phyloP scores from a whole-genome alignment of 2,329 filamentous ascomycete species.

The Cercospora brassicicola region DNA sequence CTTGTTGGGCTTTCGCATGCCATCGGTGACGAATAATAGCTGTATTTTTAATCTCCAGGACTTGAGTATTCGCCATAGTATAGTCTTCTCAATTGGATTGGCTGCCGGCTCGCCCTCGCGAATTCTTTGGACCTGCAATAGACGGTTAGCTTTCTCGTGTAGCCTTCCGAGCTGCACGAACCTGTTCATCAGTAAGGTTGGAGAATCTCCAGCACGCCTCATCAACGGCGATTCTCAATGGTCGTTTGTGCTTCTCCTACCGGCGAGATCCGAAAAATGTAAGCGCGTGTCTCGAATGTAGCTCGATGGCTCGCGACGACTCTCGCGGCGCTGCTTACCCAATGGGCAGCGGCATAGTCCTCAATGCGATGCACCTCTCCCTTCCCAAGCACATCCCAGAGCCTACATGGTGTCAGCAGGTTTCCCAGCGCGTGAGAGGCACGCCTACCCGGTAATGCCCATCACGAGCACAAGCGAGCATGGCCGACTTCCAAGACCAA shows the following conservation, averaged over 20 bases:
- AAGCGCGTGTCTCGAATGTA: not conserved
- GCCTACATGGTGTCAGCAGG: constrained; percentile 16
- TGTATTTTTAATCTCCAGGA: constrained; percentile 54
- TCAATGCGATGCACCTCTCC: constrained; percentile 38
- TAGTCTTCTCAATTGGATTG: constrained; percentile 46
- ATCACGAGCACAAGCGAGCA: constrained; percentile 1
- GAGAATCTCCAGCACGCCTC: constrained; percentile 49
- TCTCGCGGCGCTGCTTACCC: constrained; percentile 7
- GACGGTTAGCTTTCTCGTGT: not conserved
- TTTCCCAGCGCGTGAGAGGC: not conserved
- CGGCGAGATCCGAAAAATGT: not conserved
- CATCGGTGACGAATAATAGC: constrained; percentile 58
- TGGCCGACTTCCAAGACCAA: not conserved
- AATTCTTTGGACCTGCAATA: constrained; percentile 37
- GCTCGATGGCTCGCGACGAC: not conserved
- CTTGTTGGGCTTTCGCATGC: constrained; percentile 44
- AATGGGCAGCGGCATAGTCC: constrained; percentile 43
- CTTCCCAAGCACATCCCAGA: constrained; percentile 44
- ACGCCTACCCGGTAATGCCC: constrained; percentile 22
- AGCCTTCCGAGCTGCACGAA: not conserved
- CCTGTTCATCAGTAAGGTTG: constrained; percentile 40
- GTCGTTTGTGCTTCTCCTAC: constrained; percentile 34
- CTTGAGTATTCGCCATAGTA: constrained; percentile 46
- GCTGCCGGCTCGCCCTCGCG: constrained; percentile 40
- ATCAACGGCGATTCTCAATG: constrained; percentile 47